Conservation (phyloP, 805 yeast species). For the Candida nanaspora region DNA sequence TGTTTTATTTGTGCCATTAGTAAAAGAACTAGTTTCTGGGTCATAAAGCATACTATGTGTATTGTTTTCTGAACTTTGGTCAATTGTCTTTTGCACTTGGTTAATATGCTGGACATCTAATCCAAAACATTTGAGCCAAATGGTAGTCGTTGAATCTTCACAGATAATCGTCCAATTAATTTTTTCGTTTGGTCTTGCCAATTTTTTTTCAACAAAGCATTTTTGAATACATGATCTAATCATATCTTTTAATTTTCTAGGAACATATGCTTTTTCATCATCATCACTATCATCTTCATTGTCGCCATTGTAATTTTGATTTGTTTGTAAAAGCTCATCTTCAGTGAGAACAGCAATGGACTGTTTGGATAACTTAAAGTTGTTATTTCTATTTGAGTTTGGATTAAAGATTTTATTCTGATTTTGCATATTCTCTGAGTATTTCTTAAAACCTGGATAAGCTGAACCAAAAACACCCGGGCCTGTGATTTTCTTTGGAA, state of each 20-base stretch:
- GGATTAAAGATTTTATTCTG: neutral
- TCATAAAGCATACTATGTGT: conserved; percentile 3
- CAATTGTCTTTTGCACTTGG: conserved; percentile 38
- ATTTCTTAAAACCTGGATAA: neutral
- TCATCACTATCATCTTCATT: conserved; percentile 1
- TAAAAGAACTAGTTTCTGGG: conserved; percentile 2
- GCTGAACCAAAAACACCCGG: conserved; percentile 9
- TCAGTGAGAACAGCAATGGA: conserved; percentile 3
- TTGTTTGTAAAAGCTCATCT: conserved; percentile 3
- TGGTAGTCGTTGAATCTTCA: conserved; percentile 47
- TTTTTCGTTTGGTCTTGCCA: conserved; percentile 8
- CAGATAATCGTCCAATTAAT: conserved; percentile 50
- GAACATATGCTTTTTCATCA: conserved; percentile 35
- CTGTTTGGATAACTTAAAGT: neutral
- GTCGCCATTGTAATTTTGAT: conserved; percentile 1
- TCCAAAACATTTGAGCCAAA: conserved; percentile 50
- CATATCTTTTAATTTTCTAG: conserved; percentile 44
- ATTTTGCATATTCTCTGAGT: neutral
- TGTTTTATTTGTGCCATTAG: conserved; percentile 12
- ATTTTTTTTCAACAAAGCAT: conserved; percentile 33
- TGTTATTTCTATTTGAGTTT: neutral
- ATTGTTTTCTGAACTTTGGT: conserved; percentile 9
- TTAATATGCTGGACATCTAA: conserved; percentile 43
- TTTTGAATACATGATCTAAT: conserved; percentile 55
- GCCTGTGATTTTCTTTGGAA: conserved; percentile 13